phyloP scores from a whole-genome alignment of 495 filamentous ascomycete genomes.

The Geopyxis carbonaria region DNA sequence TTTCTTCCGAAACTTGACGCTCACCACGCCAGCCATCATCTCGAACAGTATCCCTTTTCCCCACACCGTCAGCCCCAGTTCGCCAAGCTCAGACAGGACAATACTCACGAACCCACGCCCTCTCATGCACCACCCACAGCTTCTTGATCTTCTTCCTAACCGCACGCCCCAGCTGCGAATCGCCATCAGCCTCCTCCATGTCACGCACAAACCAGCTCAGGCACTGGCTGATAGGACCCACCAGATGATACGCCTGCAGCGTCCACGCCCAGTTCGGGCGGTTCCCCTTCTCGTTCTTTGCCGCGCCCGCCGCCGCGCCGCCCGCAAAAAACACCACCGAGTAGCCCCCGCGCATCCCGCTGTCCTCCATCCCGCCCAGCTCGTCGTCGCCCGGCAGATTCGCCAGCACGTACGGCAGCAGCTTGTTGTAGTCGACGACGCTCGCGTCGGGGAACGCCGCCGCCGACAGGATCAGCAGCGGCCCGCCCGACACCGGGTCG shows the following conservation, averaged over 20 bases:
- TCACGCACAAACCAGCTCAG: too few relatives aligned
- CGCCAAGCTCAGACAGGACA: background rate
- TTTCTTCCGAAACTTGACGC: slow-evolving; percentile 41
- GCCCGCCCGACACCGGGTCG: slow-evolving; percentile 30
- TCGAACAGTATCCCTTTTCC: slow-evolving; percentile 32
- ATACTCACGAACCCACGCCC: slow-evolving; percentile 32
- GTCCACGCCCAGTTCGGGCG: slow-evolving; percentile 42
- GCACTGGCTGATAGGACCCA: too few relatives aligned
- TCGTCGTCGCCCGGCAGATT: slow-evolving; percentile 38
- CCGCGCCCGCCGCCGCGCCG: slow-evolving; percentile 18
- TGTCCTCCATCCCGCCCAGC: slow-evolving; percentile 25
- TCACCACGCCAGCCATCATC: slow-evolving; percentile 39
- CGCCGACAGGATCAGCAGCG: slow-evolving; percentile 37
- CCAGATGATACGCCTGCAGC: slow-evolving; percentile 38
- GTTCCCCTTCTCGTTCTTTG: slow-evolving; percentile 18
- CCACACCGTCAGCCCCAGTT: background rate
- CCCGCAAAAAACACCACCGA: slow-evolving; percentile 43
- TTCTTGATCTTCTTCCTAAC: slow-evolving; percentile 37
- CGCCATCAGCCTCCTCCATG: slow-evolving; percentile 10
- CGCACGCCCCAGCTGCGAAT: slow-evolving; percentile 29
- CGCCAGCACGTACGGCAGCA: slow-evolving; percentile 41
- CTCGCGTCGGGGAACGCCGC: slow-evolving; percentile 38
- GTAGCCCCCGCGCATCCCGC: too few relatives aligned
- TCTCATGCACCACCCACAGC: slow-evolving; percentile 41
- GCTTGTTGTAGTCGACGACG: slow-evolving; percentile 34